Base-by-base conservation (phyloP, 2,329 filamentous ascomycete species). In the Diplodia scrobiculata region DNA sequence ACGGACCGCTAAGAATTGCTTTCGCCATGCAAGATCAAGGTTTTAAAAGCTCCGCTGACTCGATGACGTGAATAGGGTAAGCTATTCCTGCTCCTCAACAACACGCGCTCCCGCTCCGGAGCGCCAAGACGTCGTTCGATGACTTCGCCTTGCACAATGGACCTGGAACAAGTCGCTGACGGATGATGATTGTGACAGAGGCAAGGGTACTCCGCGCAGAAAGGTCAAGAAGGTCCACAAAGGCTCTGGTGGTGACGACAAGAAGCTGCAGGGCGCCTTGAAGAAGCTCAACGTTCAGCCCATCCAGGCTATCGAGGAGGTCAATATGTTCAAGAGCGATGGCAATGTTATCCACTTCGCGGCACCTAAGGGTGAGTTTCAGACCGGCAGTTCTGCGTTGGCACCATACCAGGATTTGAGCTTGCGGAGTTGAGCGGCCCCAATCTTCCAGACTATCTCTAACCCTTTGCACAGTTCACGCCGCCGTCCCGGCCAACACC, bases 261-360 rank as follows among this genome's bases (percentile, higher is more conserved):
- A 97, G 91, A 99, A 99, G 89, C 91, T 99, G 71, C 95, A 99
- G 85, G 88, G 89, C 69, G 85, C 92, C 70, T 87, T 99, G 73
- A 99, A 99, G 91, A 99, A 99, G 90, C 89, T 99, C 81, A 98
- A 98, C 84, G 94, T 96, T 68, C 95, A 99, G 88, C 95, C 95
- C 77, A 98, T 99, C 83, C 93, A 96, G 86, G 92, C 91, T 72
- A 99, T 99, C 76, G 95, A 99, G 89, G 95, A 99, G 86, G 95
- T 99, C 81, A 99, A 99, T 90, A 99, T 99, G 95, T 99, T 99
- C 90, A 99, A 99, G 91, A 90, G 91, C 79, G 95, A 99, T 80
- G 95, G 95, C 82, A 99, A 99, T 82, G 95, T 99, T 81, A 98
- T 99, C 78, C 95, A 99, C 88, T 99, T 99, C 81, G 90, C 92